These are phyloP conservation scores for Ambispora gerdemannii DNA, from an alignment of 192 early-diverging fungal genomes.

Conservation along the genomic window DNA sequence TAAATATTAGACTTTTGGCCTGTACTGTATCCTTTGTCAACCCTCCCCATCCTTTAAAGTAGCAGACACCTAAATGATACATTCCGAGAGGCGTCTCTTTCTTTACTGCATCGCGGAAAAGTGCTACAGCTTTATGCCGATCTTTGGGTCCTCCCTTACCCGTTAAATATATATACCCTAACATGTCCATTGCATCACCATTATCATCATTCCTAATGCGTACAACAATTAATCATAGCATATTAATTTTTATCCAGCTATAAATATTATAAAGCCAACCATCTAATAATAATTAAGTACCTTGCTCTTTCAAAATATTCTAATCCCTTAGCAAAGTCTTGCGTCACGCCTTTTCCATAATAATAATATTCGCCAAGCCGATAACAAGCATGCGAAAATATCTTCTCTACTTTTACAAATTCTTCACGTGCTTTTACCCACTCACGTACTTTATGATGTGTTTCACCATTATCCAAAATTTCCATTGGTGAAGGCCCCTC, in stretches of 20 bases:
- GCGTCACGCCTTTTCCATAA: slow-evolving; percentile 15
- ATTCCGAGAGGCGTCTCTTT: slow-evolving; percentile 18
- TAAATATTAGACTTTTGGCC: slow-evolving; percentile 15
- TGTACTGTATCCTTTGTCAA: slow-evolving; percentile 11
- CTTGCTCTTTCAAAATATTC: slow-evolving; percentile 26
- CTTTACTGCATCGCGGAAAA: slow-evolving; percentile 13
- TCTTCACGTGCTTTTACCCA: not conserved
- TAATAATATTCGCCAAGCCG: slow-evolving; percentile 21
- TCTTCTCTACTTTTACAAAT: not conserved
- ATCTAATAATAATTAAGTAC: no score
- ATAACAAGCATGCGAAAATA: slow-evolving; percentile 5
- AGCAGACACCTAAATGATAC: slow-evolving; percentile 29
- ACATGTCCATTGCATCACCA: slow-evolving; percentile 29
- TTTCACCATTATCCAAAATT: slow-evolving; percentile 16
- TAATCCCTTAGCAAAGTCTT: not conserved
- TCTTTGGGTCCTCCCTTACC: slow-evolving; percentile 6
- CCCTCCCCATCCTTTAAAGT: not conserved
- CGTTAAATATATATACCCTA: slow-evolving; percentile 20
- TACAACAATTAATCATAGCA: no score
- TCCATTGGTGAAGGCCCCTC: slow-evolving; percentile 8
- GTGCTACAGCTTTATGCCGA: slow-evolving; percentile 22
- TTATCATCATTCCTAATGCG: not conserved
- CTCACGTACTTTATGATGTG: not conserved
- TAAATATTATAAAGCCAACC: no score
- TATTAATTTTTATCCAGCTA: no score